Evolutionary conservation across 1,284 basidiomycete genomes (phyloP), one percentile per base, ranked within the genome.

Genomic region (Pseudozyma flocculosa): DNA sequence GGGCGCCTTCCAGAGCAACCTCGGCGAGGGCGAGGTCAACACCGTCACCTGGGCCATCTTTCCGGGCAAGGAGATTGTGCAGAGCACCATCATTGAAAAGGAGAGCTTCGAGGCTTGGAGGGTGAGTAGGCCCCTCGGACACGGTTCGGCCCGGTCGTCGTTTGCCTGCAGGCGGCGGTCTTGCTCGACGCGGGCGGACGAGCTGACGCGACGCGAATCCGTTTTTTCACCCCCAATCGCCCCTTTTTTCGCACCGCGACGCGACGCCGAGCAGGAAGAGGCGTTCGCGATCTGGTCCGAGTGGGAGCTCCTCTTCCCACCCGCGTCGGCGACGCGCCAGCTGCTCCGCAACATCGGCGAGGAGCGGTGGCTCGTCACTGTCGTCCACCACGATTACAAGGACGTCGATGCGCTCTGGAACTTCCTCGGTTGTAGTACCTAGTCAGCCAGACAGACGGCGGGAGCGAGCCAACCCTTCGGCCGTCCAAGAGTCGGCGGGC

Each of bases 261-360:
- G n/a, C n/a, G n/a, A n/a, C n/a, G n/a, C n/a, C n/a, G 32, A 34
- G 15, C 32, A 34, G 32, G 91, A 95, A 38, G 95, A 98, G 79
- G 94, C 92, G 1, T 98, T 96, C 76, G 88, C 87, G 9, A 94
- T 95, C 61, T 99, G 94, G 94, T 83, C 84, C 2, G 89, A 94
- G 68, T 99, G 95, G 94, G 87, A 90, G 18, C 84, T 87, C 22
- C 86, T 90, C 57, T 96, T 92, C 76, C 85, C 88, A 1, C 87
- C 88, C 1, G 81, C 79, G 9, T 92, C 92, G 0, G 80, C 83
- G 8, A 87, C 92, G 51, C 84, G 91, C 46, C 80, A 81, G 47
- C 75, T 93, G 21, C 81, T 99, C 22, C 87, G 93, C 49, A 67
- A 79, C 8, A 84, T 97, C 26, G 82, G 85, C 46, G 82, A 87